These are phyloP conservation scores for Brassica napus DNA, from an alignment of 345 rosid genomes.

Conservation along the genomic window Da-Ae NC_063440.1:28094501-28095000, in stretches of 20 bases:
- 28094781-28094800: conserved; percentile 93
- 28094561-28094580: conserved; percentile 13
- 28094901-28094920: neutral
- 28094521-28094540: conserved; percentile 15
- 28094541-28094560: neutral
- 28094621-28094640: conserved; percentile 20
- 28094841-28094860: conserved; percentile 74
- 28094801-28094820: conserved; percentile 73
- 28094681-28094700: conserved; percentile 5
- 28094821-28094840: conserved; percentile 88
- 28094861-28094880: conserved; percentile 65
- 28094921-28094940: neutral
- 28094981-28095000: conserved; percentile 84
- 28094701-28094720: neutral
- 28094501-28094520: neutral
- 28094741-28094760: conserved; percentile 85
- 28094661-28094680: conserved; percentile 3
- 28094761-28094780: conserved; percentile 69
- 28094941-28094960: neutral
- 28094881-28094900: neutral
- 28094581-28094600: conserved; percentile 10
- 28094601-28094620: conserved; percentile 6
- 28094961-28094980: conserved; percentile 80
- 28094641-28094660: conserved; percentile 13
- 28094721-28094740: conserved; percentile 51